Percentiles rank a stretch among this genome's conserved stretches.
These are phyloP conservation scores for Aspergillus pseudonomiae DNA, from an alignment of 2,329 filamentous ascomycete species.

Conservation along the genomic window DNA sequence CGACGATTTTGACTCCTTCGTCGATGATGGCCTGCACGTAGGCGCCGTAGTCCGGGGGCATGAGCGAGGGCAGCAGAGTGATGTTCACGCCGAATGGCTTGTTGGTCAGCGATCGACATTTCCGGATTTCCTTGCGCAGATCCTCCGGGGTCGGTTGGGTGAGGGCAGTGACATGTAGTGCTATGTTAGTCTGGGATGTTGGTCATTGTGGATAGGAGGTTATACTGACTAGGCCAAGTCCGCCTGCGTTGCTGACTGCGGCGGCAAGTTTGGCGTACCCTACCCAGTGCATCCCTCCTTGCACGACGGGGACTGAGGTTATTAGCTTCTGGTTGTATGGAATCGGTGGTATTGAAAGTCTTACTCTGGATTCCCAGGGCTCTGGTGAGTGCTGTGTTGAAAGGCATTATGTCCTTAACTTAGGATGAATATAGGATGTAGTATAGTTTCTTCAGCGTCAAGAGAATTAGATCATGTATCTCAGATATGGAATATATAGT, in stretches of 20 bases:
- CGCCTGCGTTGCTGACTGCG: conserved; percentile 58
- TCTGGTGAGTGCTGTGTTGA: no score
- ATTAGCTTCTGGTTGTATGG: no score
- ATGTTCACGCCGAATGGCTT: conserved; percentile 86
- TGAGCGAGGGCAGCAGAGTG: conserved; percentile 85
- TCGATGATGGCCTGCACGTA: conserved; percentile 93
- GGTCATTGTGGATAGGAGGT: no score
- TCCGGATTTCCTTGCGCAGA: conserved; percentile 88
- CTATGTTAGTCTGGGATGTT: background rate
- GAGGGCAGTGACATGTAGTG: conserved; percentile 57
- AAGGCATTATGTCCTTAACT: no score
- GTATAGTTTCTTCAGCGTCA: no score
- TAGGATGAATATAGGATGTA: no score
- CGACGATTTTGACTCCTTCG: conserved; percentile 87
- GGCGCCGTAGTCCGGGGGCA: conserved; percentile 87
- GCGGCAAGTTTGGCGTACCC: conserved; percentile 56
- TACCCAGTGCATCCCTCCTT: conserved; percentile 43
- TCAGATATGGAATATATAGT: no score
- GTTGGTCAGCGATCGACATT: conserved; percentile 71
- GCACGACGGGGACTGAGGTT: background rate
- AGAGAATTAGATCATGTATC: no score
- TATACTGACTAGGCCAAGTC: conserved; percentile 52
- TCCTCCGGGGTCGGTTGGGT: conserved; percentile 92
- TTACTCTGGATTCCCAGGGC: no score
- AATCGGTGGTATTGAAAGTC: no score